Percentiles rank a stretch among this genome's conserved stretches.
Conservation (phyloP, 495 filamentous ascomycete genomes). For the Bombardia bombarda region DNA sequence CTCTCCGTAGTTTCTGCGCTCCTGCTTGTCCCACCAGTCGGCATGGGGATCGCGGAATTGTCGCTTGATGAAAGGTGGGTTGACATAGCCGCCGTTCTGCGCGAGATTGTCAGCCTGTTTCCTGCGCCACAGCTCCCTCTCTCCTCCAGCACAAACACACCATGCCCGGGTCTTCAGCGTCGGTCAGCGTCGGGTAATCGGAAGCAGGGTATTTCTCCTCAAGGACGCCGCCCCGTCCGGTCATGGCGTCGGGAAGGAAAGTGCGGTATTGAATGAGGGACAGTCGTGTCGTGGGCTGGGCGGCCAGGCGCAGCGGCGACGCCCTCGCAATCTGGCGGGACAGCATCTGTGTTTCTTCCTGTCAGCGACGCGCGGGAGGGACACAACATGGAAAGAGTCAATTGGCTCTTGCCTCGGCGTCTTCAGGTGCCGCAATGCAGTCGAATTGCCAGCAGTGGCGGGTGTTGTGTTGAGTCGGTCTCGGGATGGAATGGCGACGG, state of each 20-base stretch:
- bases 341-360: constrained; percentile 52
- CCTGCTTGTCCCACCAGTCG: constrained; percentile 97
- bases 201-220: constrained; percentile 43
- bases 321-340: constrained; percentile 50
- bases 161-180: constrained; percentile 69
- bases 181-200: constrained; percentile 47
- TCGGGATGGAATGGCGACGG: too few relatives aligned
- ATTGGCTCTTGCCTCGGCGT: constrained; percentile 22
- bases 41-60: constrained; percentile 85
- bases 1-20: constrained; percentile 92
- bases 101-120: constrained; percentile 19
- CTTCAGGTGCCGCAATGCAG: constrained; percentile 19
- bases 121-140: too few relatives aligned
- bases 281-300: constrained; percentile 34
- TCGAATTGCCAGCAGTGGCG: background rate
- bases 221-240: constrained; percentile 26
- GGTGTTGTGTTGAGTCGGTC: constrained; percentile 14
- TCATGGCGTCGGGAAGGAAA: constrained; percentile 37
- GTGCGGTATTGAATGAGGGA: constrained; percentile 42
- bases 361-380: too few relatives aligned
- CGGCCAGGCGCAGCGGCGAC: constrained; percentile 45
- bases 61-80: constrained; percentile 76
- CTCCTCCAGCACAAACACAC: constrained; percentile 34
- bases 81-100: constrained; percentile 89
- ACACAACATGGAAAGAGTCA: too few relatives aligned